Percentiles rank a stretch among this genome's conserved stretches.
Evolutionary conservation across 2,329 filamentous ascomycete genomes (phyloP).

Genomic region (Biscogniauxia sp.): DNA sequence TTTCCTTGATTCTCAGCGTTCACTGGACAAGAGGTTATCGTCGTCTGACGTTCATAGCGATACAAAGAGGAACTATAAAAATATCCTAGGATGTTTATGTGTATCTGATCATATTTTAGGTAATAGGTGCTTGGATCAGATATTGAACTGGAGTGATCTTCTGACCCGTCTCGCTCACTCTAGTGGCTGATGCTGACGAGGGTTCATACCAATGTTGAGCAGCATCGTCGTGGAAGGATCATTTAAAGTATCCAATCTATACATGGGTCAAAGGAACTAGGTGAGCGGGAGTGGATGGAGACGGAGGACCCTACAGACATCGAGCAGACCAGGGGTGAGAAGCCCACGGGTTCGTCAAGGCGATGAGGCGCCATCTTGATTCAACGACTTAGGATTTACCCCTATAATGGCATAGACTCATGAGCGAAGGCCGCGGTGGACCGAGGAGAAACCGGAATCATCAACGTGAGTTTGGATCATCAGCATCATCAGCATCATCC

Average conservation of each 20-base stretch:
- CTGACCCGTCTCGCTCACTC: slow-evolving; percentile 9
- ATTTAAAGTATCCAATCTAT: background rate
- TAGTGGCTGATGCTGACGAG: slow-evolving; percentile 20
- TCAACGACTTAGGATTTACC: background rate
- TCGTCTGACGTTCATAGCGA: background rate
- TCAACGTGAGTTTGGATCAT: background rate
- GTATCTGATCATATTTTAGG: background rate
- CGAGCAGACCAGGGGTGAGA: background rate
- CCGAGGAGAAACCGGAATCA: background rate
- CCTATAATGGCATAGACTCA: background rate
- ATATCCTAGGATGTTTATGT: background rate
- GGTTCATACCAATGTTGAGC: slow-evolving; percentile 4
- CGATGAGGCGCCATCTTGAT: background rate
- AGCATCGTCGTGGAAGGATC: background rate
- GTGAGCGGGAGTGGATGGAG: background rate
- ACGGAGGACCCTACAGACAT: background rate
- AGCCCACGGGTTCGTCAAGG: background rate
- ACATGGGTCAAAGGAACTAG: background rate
- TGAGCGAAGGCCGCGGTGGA: background rate
- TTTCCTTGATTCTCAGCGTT: background rate
- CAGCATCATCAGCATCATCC: background rate
- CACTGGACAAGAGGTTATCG: background rate
- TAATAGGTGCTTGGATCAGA: slow-evolving; percentile 1
- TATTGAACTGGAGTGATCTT: slow-evolving; percentile 4
- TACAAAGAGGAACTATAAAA: background rate